Conservation (phyloP, 1,284 basidiomycete genomes). For the Ceratobasidium sp. region DNA sequence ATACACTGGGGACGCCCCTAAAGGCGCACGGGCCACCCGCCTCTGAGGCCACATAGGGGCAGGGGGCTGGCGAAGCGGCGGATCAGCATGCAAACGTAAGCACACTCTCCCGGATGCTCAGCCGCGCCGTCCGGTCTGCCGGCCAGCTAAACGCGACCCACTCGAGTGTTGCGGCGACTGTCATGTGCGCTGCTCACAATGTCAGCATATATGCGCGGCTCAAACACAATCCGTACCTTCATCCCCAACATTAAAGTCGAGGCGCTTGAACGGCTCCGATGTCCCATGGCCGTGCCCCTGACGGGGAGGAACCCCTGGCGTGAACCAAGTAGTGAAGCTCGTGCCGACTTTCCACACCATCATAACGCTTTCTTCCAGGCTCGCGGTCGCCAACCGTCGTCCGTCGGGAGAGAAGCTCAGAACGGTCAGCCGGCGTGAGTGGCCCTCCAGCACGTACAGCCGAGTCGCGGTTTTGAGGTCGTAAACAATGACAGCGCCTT, state of each 20-base stretch:
- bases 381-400: constrained; percentile 84
- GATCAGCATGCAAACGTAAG: constrained; percentile 79
- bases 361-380: constrained; percentile 79
- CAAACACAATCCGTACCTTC: constrained; percentile 49
- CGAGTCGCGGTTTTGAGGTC: constrained; percentile 95
- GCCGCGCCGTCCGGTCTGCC: constrained; percentile 76
- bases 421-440: constrained; percentile 77
- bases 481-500: constrained; percentile 94
- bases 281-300: constrained; percentile 73
- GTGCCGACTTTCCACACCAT: constrained; percentile 91
- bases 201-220: constrained; percentile 3
- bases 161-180: constrained; percentile 71
- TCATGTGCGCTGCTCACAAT: constrained; percentile 65
- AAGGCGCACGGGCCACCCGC: constrained; percentile 33
- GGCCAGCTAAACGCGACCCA: constrained; percentile 83
- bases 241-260: constrained; percentile 66
- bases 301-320: constrained; percentile 88
- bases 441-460: constrained; percentile 92
- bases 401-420: constrained; percentile 94
- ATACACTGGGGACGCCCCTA: constrained; percentile 19
- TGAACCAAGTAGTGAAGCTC: constrained; percentile 86
- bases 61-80: constrained; percentile 37
- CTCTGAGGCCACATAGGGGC: constrained; percentile 30
- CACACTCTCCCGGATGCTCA: constrained; percentile 79
- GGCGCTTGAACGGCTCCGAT: constrained; percentile 83